phyloP scores from a whole-genome alignment of 108 stramenopile genomes.

The Bacterosira constricta region DNA sequence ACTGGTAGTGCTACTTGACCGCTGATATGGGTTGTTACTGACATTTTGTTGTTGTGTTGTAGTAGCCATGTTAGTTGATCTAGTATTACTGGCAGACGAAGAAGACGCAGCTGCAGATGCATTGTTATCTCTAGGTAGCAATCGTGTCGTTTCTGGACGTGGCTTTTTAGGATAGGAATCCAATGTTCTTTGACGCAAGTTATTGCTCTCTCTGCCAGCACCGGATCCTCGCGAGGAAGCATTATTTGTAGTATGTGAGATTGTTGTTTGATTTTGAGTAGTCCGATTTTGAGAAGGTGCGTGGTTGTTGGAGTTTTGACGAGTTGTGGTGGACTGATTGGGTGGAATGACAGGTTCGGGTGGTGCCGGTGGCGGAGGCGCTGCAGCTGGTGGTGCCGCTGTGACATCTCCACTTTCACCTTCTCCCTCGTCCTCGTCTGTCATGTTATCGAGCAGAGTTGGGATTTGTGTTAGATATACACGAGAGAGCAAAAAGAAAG shows the following conservation, averaged over 20 bases:
- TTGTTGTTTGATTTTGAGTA: neutral
- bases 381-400: constrained; percentile 4
- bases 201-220: neutral
- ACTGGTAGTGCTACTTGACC: neutral
- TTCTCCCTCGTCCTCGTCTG: constrained; percentile 48
- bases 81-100: neutral
- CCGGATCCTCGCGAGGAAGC: neutral
- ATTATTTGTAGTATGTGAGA: neutral
- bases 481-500: neutral
- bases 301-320: neutral
- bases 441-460: no score
- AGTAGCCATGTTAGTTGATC: neutral
- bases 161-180: constrained; percentile 16
- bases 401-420: constrained; percentile 47
- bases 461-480: neutral
- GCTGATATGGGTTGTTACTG: neutral
- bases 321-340: constrained; percentile 1
- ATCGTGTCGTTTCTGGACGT: constrained; percentile 4
- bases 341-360: constrained; percentile 23
- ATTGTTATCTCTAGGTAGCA: neutral
- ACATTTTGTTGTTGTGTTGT: neutral
- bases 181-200: constrained; percentile 14
- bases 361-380: neutral
- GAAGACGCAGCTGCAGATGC: neutral
- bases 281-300: neutral